A percentile compares a stretch with the other conserved stretches of the same genome.
Conservation (phyloP, 2,329 filamentous ascomycete species). For the Fusarium nurragi region DNA sequence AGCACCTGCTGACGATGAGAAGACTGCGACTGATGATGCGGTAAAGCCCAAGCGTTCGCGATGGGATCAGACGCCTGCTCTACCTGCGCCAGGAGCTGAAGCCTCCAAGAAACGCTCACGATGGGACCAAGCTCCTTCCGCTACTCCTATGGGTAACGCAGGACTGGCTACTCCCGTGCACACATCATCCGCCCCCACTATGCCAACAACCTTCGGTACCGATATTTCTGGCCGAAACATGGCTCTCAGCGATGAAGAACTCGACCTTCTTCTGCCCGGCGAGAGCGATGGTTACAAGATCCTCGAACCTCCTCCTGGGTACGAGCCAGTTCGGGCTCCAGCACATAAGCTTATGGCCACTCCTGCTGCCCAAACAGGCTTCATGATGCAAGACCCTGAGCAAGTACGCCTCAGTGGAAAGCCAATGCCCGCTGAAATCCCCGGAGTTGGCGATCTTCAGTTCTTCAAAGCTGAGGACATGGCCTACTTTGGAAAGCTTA, state of each 20-base stretch:
- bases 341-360: slow-evolving; percentile 79
- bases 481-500: slow-evolving; percentile 97
- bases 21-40: slow-evolving; percentile 61
- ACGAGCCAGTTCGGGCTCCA: slow-evolving; percentile 82
- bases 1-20: slow-evolving; percentile 62
- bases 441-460: slow-evolving; percentile 92
- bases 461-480: slow-evolving; percentile 99
- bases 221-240: slow-evolving; percentile 84
- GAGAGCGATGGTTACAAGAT: slow-evolving; percentile 93
- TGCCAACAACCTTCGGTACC: slow-evolving; percentile 76
- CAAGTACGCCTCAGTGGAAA: slow-evolving; percentile 84
- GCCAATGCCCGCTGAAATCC: slow-evolving; percentile 93
- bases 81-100: slow-evolving; percentile 63
- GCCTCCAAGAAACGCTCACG: slow-evolving; percentile 79
- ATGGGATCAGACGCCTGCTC: slow-evolving; percentile 84
- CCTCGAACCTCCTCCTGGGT: slow-evolving; percentile 88
- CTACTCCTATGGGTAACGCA: slow-evolving; percentile 77
- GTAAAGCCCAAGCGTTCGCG: slow-evolving; percentile 78
- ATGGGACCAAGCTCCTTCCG: slow-evolving; percentile 90
- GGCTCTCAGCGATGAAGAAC: slow-evolving; percentile 89
- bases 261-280: slow-evolving; percentile 88
- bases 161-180: slow-evolving; percentile 84
- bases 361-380: slow-evolving; percentile 80
- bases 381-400: slow-evolving; percentile 97
- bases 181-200: slow-evolving; percentile 66